phyloP scores from a whole-genome alignment of 225 moss, liverwort and hornwort genomes.

The Pseudoscleropodium purum region DNA sequence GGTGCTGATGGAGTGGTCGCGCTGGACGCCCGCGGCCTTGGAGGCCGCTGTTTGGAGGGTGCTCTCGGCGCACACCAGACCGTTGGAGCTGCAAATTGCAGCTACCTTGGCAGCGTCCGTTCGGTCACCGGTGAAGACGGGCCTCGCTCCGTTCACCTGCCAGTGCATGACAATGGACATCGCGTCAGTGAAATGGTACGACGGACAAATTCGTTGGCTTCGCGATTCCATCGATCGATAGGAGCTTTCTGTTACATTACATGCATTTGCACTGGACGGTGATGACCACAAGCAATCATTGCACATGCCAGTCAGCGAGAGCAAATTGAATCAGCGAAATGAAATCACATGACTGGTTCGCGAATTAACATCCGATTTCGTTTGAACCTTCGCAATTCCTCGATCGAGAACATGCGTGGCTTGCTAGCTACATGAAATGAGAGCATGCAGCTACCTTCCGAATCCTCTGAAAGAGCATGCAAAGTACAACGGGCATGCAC shows the following conservation, averaged over 20 bases:
- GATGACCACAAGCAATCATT: no score
- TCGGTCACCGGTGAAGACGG: no score
- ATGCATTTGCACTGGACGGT: not conserved
- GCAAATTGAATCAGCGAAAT: not conserved
- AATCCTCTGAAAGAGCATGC: not conserved
- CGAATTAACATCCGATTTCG: no score
- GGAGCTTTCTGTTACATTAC: not conserved
- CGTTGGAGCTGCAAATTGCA: not conserved
- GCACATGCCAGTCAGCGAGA: not conserved
- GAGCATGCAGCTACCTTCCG: not conserved
- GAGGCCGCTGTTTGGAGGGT: not conserved
- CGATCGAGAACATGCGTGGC: not conserved
- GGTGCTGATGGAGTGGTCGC: not conserved
- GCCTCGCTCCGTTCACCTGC: not conserved
- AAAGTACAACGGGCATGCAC: not conserved
- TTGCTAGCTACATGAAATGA: not conserved
- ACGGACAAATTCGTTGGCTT: not conserved
- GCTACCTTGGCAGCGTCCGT: not conserved
- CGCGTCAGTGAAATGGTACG: no score
- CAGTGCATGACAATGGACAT: not conserved
- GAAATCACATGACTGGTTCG: not conserved
- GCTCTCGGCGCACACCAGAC: not conserved
- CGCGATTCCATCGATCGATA: not conserved
- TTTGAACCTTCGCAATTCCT: not conserved
- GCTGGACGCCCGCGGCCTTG: not conserved